Percentiles rank a stretch among this genome's conserved stretches.
Conservation (phyloP, 2,329 filamentous ascomycete species). For the Drechslerella stenobrocha region DNA sequence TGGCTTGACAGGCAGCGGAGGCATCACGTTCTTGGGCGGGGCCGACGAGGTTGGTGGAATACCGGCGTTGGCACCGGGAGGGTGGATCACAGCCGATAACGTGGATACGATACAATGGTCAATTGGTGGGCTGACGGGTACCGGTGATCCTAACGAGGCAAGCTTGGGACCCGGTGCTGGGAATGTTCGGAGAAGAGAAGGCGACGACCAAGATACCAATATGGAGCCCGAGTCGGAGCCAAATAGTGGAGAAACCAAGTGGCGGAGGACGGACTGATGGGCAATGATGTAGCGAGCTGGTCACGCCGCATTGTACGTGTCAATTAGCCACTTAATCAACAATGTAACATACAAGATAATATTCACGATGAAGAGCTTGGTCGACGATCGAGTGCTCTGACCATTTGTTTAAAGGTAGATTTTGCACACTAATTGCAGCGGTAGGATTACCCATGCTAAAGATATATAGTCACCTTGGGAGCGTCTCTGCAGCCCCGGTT, state of each 20-base stretch:
- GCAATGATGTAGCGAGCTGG: no score
- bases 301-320: no score
- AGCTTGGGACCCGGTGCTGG: constrained; percentile 36
- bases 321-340: no score
- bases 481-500: no score
- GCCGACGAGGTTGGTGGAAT: constrained; percentile 47
- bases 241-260: constrained; percentile 26
- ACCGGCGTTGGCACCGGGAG: constrained; percentile 39
- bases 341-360: no score
- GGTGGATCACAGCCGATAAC: constrained; percentile 48
- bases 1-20: constrained; percentile 4
- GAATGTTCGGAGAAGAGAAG: constrained; percentile 30
- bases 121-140: constrained; percentile 34
- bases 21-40: constrained; percentile 37
- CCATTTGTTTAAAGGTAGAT: no score
- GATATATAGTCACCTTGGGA: no score
- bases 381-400: no score
- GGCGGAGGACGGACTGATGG: constrained; percentile 36
- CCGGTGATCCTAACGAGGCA: constrained; percentile 34
- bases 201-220: constrained; percentile 3
- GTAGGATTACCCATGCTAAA: no score
- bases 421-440: no score
- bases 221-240: constrained; percentile 9
- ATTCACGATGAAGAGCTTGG: no score
- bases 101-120: constrained; percentile 44